Evolutionary conservation across 176 grass and related monocot species (phyloP).

Genomic region (Thinopyrum elongatum): DNA sequence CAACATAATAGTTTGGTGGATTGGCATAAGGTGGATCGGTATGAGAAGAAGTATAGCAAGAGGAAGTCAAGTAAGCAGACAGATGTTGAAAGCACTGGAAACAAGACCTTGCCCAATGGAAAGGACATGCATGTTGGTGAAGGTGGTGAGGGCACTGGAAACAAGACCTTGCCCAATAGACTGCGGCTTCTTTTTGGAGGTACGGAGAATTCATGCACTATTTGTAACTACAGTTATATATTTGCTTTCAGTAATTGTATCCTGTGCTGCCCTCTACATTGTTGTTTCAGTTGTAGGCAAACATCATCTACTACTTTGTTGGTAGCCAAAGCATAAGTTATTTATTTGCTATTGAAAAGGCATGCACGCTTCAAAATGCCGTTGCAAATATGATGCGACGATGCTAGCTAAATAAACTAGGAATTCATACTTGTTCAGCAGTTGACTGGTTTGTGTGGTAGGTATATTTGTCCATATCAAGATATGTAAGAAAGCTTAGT

Average conservation of each 20-base stretch:
- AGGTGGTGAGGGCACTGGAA: background rate
- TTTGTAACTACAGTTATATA: background rate
- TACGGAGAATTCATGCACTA: background rate
- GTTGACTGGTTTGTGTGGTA: background rate
- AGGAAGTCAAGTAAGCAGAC: slow-evolving; percentile 33
- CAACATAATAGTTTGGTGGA: slow-evolving; percentile 19
- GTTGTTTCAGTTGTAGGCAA: background rate
- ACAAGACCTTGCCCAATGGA: background rate
- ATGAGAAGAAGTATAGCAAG: slow-evolving; percentile 51
- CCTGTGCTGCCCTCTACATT: background rate
- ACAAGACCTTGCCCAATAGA: too few species aligned
- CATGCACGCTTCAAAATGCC: background rate
- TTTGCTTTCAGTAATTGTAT: background rate
- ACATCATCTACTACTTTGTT: background rate
- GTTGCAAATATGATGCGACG: background rate
- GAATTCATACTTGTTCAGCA: background rate
- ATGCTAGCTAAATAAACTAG: background rate
- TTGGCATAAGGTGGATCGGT: slow-evolving; percentile 45
- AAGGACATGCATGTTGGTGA: slow-evolving; percentile 18
- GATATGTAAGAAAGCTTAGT: too few species aligned
- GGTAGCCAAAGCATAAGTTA: background rate
- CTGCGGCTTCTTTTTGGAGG: slow-evolving; percentile 15
- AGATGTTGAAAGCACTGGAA: slow-evolving; percentile 15
- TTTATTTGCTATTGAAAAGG: background rate
- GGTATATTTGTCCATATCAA: slow-evolving; percentile 7